Percentiles rank a stretch among this genome's conserved stretches.
Conservation (phyloP, 2,329 filamentous ascomycete genomes). For the Colletotrichum siamense region DNA sequence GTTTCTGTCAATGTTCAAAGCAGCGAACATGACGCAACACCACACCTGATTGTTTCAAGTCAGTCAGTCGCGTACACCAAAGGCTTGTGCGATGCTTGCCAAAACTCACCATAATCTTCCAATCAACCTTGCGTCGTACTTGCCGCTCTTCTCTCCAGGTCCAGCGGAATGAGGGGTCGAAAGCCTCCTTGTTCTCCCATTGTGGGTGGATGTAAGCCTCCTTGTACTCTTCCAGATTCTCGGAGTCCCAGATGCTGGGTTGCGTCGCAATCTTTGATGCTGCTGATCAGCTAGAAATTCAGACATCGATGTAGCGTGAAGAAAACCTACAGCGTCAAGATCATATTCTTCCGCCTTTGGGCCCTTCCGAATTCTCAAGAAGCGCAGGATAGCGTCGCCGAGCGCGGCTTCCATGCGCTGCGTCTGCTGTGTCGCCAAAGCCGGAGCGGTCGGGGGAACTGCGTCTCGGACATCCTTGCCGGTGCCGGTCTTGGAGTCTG, state of each 20-base stretch:
- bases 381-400: slow-evolving; percentile 36
- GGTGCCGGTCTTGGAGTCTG: background rate
- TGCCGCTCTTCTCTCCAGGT: slow-evolving; percentile 35
- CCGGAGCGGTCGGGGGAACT: slow-evolving; percentile 17
- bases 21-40: slow-evolving; percentile 36
- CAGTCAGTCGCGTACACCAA: slow-evolving; percentile 14
- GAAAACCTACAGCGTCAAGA: slow-evolving; percentile 29
- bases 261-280: slow-evolving; percentile 35
- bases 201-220: slow-evolving; percentile 37
- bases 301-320: rapidly evolving
- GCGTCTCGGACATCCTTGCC: background rate
- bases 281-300: background rate
- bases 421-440: slow-evolving; percentile 29
- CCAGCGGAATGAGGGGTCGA: slow-evolving; percentile 36
- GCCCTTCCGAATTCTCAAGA: slow-evolving; percentile 36
- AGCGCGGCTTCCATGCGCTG: slow-evolving; percentile 35
- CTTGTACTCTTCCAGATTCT: slow-evolving; percentile 39
- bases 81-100: background rate
- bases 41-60: background rate
- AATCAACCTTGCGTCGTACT: slow-evolving; percentile 31
- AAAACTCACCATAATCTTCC: slow-evolving; percentile 39
- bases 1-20: slow-evolving; percentile 28
- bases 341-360: slow-evolving; percentile 30
- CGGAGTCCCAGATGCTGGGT: slow-evolving; percentile 41
- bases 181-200: slow-evolving; percentile 40